phyloP scores from a whole-genome alignment of 2,329 filamentous ascomycete species.

The Phaeosphaeriaceae sp. region DNA sequence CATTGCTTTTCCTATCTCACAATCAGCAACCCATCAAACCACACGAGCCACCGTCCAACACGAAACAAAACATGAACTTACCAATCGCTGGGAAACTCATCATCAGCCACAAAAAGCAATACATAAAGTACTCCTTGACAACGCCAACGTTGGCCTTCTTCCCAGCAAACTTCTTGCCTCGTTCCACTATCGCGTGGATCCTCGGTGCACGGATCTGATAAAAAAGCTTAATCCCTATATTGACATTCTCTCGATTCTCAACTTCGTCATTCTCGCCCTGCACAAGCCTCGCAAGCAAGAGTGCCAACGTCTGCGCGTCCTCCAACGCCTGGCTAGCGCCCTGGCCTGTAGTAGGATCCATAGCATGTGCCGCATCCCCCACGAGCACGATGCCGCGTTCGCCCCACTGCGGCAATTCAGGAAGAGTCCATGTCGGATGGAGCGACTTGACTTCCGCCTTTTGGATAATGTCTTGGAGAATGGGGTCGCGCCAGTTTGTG shows the following conservation, averaged over 20 bases:
- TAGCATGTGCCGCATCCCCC: slow-evolving; percentile 64
- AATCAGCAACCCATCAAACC: too few relatives aligned
- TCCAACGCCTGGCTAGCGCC: slow-evolving; percentile 64
- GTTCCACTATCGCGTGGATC: slow-evolving; percentile 20
- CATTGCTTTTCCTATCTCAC: too few relatives aligned
- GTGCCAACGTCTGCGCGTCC: slow-evolving; percentile 57
- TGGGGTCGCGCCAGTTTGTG: slow-evolving; percentile 54
- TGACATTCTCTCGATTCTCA: too few relatives aligned
- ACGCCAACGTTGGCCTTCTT: slow-evolving; percentile 23
- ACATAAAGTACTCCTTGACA: slow-evolving; percentile 27
- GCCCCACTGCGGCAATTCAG: slow-evolving; percentile 56
- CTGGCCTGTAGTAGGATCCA: slow-evolving; percentile 62
- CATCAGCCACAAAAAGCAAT: slow-evolving; percentile 28
- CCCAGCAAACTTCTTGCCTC: slow-evolving; percentile 24
- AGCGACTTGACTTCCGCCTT: slow-evolving; percentile 51
- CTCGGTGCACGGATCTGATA: slow-evolving; percentile 28
- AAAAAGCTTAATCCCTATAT: slow-evolving; percentile 19
- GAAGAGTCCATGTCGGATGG: slow-evolving; percentile 58
- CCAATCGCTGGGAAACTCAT: slow-evolving; percentile 20
- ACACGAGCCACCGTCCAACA: too few relatives aligned
- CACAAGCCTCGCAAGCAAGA: slow-evolving; percentile 40
- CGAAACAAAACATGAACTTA: slow-evolving; percentile 15
- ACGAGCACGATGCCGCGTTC: slow-evolving; percentile 58
- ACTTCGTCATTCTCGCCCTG: too few relatives aligned
- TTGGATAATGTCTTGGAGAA: slow-evolving; percentile 42